Evolutionary conservation across 2,329 filamentous ascomycete genomes (phyloP), one percentile per base, ranked within the genome.

Genomic region (Paraphoma chrysanthemicola): DNA sequence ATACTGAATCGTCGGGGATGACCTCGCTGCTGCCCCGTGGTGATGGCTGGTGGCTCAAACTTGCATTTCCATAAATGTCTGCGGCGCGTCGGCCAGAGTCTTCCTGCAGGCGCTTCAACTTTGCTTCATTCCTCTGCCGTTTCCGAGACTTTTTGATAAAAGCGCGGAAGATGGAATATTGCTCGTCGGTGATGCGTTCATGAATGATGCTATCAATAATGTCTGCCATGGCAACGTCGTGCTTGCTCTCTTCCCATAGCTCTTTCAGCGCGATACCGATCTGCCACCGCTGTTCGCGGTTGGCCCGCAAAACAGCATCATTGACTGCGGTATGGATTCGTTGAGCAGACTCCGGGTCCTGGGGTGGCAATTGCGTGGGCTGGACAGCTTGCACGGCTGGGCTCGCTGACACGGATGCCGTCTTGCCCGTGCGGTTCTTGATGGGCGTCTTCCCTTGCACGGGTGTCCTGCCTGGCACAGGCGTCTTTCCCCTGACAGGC

Each of bases 141-240:
- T 77, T 79, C 39, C 45, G 44, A 4, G 51, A 54, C 6, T 36
- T 16, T 66, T 80, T 81, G 33, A 77, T 77, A n/a, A 60, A 63
- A 44, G 75, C 78, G 56, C 79, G 77, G 59, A 83, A 83, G 29
- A 67, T 64, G 17, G 42, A 36, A 30, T 71, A 77, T 57, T 83
- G 78, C 50, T 76, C 68, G 29, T 67, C 52, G 2, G 77, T 79
- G 36, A 76, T 69, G 18, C 68, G 75, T 53, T 79, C 75, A 10
- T 74, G 70, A 33, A 83, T 72, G 31, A 83, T 75, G 7, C 75
- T 74, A 38, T 80, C 72, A 6, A 84, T 72, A 4, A 81, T 67
- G 28, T 73, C 63, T 41, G 75, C 72, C 23, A 82, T 63, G 17
- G 59, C 59, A 14, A 64, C 51, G 47, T 82, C 72, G 14, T 56